Evolutionary conservation across 2,329 filamentous ascomycete species (phyloP).

Genomic region (Thyridium curvatum): DNA sequence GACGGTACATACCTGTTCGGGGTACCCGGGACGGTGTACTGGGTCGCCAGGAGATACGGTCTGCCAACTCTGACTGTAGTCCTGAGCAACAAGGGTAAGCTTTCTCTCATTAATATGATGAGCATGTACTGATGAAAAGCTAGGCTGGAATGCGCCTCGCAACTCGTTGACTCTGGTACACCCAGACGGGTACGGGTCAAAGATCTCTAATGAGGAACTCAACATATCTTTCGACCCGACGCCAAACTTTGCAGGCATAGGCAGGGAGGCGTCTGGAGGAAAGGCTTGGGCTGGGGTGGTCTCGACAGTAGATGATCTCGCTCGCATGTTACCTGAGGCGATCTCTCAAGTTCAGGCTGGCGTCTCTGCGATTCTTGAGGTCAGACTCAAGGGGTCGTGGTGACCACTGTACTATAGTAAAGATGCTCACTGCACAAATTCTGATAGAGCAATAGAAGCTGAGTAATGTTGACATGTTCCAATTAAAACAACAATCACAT

Average conservation of each 20-base stretch:
- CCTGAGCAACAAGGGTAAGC: slow-evolving; percentile 36
- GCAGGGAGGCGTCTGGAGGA: slow-evolving; percentile 51
- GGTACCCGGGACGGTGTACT: slow-evolving; percentile 48
- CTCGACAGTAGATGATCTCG: slow-evolving; percentile 37
- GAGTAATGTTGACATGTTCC: too few relatives aligned
- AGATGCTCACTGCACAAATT: too few relatives aligned
- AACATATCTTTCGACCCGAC: slow-evolving; percentile 54
- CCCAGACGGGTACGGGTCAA: slow-evolving; percentile 47
- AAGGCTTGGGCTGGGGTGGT: slow-evolving; percentile 43
- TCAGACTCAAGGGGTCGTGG: slow-evolving; percentile 34
- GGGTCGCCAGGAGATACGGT: slow-evolving; percentile 46
- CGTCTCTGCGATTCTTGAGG: slow-evolving; percentile 46
- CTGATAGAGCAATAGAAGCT: too few relatives aligned
- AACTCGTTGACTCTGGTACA: slow-evolving; percentile 51
- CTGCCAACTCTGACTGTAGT: slow-evolving; percentile 49
- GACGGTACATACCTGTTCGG: slow-evolving; percentile 51
- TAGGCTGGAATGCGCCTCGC: slow-evolving; percentile 55
- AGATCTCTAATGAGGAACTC: slow-evolving; percentile 52
- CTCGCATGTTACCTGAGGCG: slow-evolving; percentile 39
- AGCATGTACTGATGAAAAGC: too few relatives aligned
- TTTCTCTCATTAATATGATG: too few relatives aligned
- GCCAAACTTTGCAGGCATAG: slow-evolving; percentile 54
- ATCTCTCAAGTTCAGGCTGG: slow-evolving; percentile 44
- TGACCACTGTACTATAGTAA: too few relatives aligned
- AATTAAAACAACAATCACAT: too few relatives aligned